Conservation (phyloP, 305 asterid genomes). For the Fraxinus xanthoxyloides region DNA sequence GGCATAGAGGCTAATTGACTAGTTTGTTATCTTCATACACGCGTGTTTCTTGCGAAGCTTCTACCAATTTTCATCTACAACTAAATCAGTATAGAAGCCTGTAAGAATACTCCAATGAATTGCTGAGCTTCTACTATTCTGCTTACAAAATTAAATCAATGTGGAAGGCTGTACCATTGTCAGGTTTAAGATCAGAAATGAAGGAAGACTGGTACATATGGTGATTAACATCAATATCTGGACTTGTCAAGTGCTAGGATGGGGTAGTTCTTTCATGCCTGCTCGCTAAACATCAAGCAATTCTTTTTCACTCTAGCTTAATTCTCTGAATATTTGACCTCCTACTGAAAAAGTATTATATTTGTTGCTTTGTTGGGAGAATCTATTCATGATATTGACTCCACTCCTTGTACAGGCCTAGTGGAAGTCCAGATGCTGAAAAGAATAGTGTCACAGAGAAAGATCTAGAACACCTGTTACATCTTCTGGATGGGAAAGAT, state of each 20-base stretch:
- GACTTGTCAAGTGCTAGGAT: conserved; percentile 8
- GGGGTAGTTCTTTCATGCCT: conserved; percentile 12
- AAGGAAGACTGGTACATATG: background rate
- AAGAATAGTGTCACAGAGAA: conserved; percentile 50
- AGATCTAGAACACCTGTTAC: conserved; percentile 72
- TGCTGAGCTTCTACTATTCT: background rate
- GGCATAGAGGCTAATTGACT: background rate
- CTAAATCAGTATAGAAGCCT: background rate
- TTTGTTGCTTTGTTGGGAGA: background rate
- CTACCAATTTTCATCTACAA: background rate
- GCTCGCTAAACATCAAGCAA: background rate
- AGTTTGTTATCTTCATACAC: background rate
- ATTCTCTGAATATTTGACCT: background rate
- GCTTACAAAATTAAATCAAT: background rate
- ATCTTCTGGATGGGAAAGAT: conserved; percentile 66
- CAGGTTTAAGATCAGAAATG: background rate
- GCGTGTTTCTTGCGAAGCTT: background rate
- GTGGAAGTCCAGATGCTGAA: conserved; percentile 49
- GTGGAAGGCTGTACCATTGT: background rate
- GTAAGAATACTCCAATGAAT: background rate
- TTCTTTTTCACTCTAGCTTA: background rate
- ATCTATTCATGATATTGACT: background rate
- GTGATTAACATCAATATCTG: conserved; percentile 17
- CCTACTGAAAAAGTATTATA: background rate
- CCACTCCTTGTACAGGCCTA: conserved; percentile 38